Evolutionary conservation across 345 rosid genomes (phyloP).

Genomic region (Moringa oleifera): DNA sequence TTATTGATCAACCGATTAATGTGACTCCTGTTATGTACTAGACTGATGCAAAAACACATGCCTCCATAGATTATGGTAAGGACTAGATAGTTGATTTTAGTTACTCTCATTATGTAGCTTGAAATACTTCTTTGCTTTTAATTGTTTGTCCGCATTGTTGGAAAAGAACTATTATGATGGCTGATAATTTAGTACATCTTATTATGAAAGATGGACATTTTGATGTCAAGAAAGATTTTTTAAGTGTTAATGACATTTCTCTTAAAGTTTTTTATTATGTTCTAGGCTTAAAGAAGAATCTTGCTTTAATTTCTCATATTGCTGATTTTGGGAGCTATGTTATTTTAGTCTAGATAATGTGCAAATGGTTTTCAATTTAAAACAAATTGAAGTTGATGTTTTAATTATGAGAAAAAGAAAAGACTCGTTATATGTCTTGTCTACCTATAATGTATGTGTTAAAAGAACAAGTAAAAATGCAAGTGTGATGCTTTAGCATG

Average conservation of each 20-base stretch:
- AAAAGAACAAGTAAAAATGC: slow-evolving; percentile 12
- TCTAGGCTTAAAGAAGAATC: slow-evolving; percentile 7
- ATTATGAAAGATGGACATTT: not conserved
- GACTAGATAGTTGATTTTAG: slow-evolving; percentile 11
- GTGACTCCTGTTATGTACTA: not conserved
- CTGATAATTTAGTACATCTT: slow-evolving; percentile 9
- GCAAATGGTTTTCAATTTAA: slow-evolving; percentile 8
- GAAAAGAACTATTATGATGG: slow-evolving; percentile 1
- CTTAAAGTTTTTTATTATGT: slow-evolving; percentile 3
- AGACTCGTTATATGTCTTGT: slow-evolving; percentile 5
- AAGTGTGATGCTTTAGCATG: slow-evolving; percentile 13
- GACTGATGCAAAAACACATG: not conserved
- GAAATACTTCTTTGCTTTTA: not conserved
- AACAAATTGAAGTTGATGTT: slow-evolving; percentile 6
- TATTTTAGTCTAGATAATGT: slow-evolving; percentile 15
- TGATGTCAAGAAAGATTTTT: too few species aligned
- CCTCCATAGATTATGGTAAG: not conserved
- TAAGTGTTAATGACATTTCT: not conserved
- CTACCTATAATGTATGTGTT: slow-evolving; percentile 9
- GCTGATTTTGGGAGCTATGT: slow-evolving; percentile 9
- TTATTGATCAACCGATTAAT: not conserved
- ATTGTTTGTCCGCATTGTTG: not conserved
- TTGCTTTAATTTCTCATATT: slow-evolving; percentile 12
- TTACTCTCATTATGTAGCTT: slow-evolving; percentile 12
- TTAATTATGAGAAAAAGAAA: slow-evolving; percentile 3